A percentile compares a stretch with the other conserved stretches of the same genome.
These are phyloP conservation scores for Paramyrothecium roridum DNA, from an alignment of 2,329 filamentous ascomycete species.

Conservation along the genomic window DNA sequence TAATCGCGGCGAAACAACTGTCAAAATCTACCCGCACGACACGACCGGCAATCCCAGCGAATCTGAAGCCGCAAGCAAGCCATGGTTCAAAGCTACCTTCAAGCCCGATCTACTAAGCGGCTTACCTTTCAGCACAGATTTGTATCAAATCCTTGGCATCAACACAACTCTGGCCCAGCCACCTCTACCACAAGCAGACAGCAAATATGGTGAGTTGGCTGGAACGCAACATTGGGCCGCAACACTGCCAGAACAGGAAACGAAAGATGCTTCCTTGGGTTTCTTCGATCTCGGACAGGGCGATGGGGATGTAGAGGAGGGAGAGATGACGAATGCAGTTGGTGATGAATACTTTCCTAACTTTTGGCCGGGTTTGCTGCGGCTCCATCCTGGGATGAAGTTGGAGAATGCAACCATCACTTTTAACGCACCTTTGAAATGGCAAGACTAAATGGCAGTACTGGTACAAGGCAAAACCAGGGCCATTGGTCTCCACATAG, in stretches of 20 bases:
- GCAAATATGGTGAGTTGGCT: not conserved
- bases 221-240: not conserved
- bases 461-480: too few species aligned
- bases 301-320: not conserved
- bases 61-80: conserved; percentile 17
- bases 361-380: not conserved
- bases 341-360: not conserved
- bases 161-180: not conserved
- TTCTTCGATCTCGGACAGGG: not conserved
- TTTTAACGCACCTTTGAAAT: not conserved
- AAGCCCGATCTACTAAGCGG: conserved; percentile 13
- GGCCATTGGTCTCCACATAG: too few species aligned
- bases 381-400: not conserved
- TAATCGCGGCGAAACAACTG: conserved; percentile 22
- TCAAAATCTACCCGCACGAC: conserved; percentile 37
- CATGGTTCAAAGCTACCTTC: conserved; percentile 38
- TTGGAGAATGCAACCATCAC: not conserved
- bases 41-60: conserved; percentile 20
- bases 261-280: not conserved
- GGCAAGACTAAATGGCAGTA: not conserved
- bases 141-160: not conserved
- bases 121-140: not conserved
- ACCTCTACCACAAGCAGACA: not conserved
- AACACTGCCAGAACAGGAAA: not conserved
- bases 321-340: not conserved